phyloP scores from a whole-genome alignment of 164 flowering plant genomes.

The Umbellularia californica region DNA sequence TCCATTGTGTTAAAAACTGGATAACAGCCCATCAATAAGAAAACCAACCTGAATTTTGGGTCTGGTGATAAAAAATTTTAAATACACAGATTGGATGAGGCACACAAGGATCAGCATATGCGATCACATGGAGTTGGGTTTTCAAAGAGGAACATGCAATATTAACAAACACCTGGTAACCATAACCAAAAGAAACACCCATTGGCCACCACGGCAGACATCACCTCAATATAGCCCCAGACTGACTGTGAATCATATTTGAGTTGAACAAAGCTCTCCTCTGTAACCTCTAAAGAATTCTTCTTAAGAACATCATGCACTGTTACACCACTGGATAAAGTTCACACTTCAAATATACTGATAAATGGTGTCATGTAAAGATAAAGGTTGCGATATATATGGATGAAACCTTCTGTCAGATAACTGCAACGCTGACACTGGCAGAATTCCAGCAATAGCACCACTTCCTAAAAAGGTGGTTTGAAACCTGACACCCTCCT shows the following conservation, averaged over 20 bases:
- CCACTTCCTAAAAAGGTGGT: conserved; percentile 94
- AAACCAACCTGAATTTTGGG: neutral
- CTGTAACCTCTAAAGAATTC: conserved; percentile 48
- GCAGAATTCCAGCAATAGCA: conserved; percentile 81
- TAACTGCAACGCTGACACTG: conserved; percentile 56
- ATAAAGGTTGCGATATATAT: neutral
- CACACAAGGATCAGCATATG: neutral
- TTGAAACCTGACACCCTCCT: conserved; percentile 97
- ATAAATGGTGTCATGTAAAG: neutral
- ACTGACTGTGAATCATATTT: conserved; percentile 74
- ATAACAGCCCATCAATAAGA: neutral
- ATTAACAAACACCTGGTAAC: neutral
- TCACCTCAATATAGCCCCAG: conserved; percentile 95
- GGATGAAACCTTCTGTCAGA: conserved; percentile 73
- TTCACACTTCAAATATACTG: conserved; percentile 19
- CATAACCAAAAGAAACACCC: neutral
- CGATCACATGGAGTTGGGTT: neutral
- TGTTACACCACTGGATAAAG: conserved; percentile 63
- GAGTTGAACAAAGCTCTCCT: conserved; percentile 57
- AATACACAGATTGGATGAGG: neutral
- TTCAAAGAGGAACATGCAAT: neutral
- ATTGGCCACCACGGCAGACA: neutral
- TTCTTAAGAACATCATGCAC: conserved; percentile 67
- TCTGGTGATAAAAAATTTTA: neutral
- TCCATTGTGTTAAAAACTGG: neutral